A percentile compares a stretch with the other conserved stretches of the same genome.
These are phyloP conservation scores for Helminthosporium solani DNA, from an alignment of 2,329 filamentous ascomycete species.

Conservation along the genomic window DNA sequence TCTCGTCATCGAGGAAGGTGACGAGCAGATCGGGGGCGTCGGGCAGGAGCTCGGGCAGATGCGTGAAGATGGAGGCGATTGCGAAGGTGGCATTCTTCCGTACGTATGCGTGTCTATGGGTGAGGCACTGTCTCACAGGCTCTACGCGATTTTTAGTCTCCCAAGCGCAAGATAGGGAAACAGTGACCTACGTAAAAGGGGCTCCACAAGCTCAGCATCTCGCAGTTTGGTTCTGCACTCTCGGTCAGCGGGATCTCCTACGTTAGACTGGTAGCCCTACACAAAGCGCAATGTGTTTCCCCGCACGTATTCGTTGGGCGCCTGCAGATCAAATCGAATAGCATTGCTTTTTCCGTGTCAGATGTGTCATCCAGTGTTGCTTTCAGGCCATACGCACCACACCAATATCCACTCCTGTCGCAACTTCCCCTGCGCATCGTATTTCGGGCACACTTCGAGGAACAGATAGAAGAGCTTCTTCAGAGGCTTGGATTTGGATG, in stretches of 20 bases:
- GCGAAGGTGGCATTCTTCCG: conserved; percentile 98
- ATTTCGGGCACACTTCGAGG: conserved; percentile 98
- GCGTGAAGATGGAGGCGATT: conserved; percentile 85
- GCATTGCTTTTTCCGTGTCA: conserved; percentile 69
- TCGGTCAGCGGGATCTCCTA: conserved; percentile 16
- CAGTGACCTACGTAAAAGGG: conserved; percentile 64
- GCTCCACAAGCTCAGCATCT: conserved; percentile 94
- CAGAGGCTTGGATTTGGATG: conserved; percentile 89
- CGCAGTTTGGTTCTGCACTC: conserved; percentile 72
- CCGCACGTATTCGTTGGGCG: conserved; percentile 96
- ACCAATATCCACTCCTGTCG: conserved; percentile 99
- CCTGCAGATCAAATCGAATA: conserved; percentile 94
- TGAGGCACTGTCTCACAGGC: conserved; percentile 85
- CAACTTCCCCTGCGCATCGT: conserved; percentile 86
- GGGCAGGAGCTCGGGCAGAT: conserved; percentile 88
- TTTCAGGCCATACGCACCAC: conserved; percentile 62
- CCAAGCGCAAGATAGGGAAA: not conserved
- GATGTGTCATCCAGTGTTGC: conserved; percentile 2
- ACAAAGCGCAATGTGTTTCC: conserved; percentile 98
- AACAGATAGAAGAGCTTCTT: conserved; percentile 99
- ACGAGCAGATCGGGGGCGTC: conserved; percentile 92
- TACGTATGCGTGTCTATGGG: conserved; percentile 95
- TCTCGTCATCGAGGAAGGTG: conserved; percentile 86
- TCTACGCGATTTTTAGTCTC: conserved; percentile 41
- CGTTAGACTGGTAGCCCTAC: conserved; percentile 14